Evolutionary conservation across 2,329 filamentous ascomycete genomes (phyloP).

Genomic region (Dactylellina cionopaga): DNA sequence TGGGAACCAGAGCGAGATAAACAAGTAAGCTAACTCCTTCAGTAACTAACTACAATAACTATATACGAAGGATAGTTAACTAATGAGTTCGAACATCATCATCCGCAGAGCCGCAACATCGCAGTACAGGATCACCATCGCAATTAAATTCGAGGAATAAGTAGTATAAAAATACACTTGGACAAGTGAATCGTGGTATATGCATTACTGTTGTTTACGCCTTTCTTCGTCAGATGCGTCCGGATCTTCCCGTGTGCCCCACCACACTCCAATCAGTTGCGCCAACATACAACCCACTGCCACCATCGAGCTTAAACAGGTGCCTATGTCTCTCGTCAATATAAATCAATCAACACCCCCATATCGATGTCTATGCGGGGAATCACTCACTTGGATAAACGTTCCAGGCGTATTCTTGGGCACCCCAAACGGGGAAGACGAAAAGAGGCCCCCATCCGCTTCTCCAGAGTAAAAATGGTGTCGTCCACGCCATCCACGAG

Average conservation of each 20-base stretch:
- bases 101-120: neutral
- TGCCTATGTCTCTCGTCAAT: conserved; percentile 58
- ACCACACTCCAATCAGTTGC: conserved; percentile 73
- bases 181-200: neutral
- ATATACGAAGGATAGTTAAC: no score
- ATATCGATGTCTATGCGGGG: neutral
- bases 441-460: conserved; percentile 74
- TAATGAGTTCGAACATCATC: no score
- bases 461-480: conserved; percentile 86
- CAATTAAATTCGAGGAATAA: no score
- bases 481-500: conserved; percentile 87
- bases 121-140: no score
- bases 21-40: no score
- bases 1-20: no score
- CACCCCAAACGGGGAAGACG: conserved; percentile 75
- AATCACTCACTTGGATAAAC: conserved; percentile 76
- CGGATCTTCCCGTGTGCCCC: conserved; percentile 67
- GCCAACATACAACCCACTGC: conserved; percentile 77
- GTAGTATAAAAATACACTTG: no score
- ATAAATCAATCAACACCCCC: neutral
- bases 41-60: no score
- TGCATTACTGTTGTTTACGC: neutral
- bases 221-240: neutral
- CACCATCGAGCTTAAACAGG: conserved; percentile 69
- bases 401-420: conserved; percentile 94